These are phyloP conservation scores for Sugiyamaella americana DNA, from an alignment of 805 yeast genomes.

Conservation along the genomic window DNA sequence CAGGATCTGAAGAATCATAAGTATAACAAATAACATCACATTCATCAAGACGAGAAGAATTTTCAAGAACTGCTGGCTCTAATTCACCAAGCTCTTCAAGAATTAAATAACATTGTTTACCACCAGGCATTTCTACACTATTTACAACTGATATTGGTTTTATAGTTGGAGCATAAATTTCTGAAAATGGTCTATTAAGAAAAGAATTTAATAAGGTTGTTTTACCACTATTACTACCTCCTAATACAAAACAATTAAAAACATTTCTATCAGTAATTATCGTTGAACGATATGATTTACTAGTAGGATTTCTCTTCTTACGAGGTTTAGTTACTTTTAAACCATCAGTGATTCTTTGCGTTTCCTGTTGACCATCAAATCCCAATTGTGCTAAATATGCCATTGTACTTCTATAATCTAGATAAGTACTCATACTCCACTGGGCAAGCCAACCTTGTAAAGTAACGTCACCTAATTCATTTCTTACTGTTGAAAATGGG, in stretches of 20 bases:
- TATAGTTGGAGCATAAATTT: slow-evolving; percentile 71
- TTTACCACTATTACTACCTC: slow-evolving; percentile 83
- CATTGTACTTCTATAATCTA: slow-evolving; percentile 76
- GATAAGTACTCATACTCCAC: slow-evolving; percentile 93
- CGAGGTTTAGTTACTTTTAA: slow-evolving; percentile 79
- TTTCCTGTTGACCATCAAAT: slow-evolving; percentile 44
- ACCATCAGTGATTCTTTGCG: slow-evolving; percentile 40
- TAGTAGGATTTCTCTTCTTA: slow-evolving; percentile 57
- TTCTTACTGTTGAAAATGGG: slow-evolving; percentile 82
- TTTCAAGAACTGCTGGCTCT: slow-evolving; percentile 75
- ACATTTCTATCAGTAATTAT: slow-evolving; percentile 76
- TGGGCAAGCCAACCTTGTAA: slow-evolving; percentile 98
- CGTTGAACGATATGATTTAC: slow-evolving; percentile 59
- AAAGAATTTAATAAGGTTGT: slow-evolving; percentile 79
- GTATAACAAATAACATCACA: slow-evolving; percentile 89
- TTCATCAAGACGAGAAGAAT: slow-evolving; percentile 59
- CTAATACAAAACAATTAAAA: slow-evolving; percentile 82
- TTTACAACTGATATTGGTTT: slow-evolving; percentile 80
- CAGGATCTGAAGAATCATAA: slow-evolving; percentile 95
- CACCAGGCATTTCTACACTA: slow-evolving; percentile 88
- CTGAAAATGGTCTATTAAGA: slow-evolving; percentile 64
- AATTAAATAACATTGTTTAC: slow-evolving; percentile 89
- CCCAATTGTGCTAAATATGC: slow-evolving; percentile 90
- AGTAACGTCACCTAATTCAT: slow-evolving; percentile 84
- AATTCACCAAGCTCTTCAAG: slow-evolving; percentile 85